Evolutionary conservation across 257 asterid species (phyloP), one percentile per base, ranked within the genome.

Genomic region (Mitragyna speciosa): DNA sequence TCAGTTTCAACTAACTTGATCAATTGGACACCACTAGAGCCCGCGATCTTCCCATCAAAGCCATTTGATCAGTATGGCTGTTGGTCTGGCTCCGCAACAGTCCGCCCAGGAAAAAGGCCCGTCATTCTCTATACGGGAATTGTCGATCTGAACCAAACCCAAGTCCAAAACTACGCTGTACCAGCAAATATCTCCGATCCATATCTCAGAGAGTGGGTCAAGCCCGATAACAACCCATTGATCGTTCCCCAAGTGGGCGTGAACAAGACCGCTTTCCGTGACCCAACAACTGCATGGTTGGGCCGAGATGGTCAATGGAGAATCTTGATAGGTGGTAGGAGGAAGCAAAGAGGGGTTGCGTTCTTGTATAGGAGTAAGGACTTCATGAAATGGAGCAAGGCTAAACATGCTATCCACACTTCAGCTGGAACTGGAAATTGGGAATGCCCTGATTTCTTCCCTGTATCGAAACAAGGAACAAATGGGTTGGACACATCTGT

Each of bases 51-150:
- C 82, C 96, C 93, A 0, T 92, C 98, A 2, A 72, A 89, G 85
- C 83, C 87, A 1, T 94, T 94, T 12, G 97, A 94, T 26, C 6
- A 75, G 8, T 92, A 47, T 17, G 97, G 98, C 0, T 88, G 95
- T n/a, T 94, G 98, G 98, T 94, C 98, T 0, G 97, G 97, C 1
- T 94, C 98, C 4, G 93, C 94, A 73, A 92, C 98, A 0, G 45
- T 88, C 49, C 89, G 88, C 6, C 95, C 95, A 0, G 97, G 93
- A 5, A 89, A 89, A 81, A 89, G 81, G 72, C 97, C 98, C 26
- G 12, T 89, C 1, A 92, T 94, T 31, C 90, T 94, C 26, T 91
- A 92, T 90, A 94, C 96, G 0, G 98, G 98, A 3, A 83, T 94
- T 10, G n/a, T 90, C 0, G 94, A 92, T 81, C 1, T 1, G 3